Evolutionary conservation across 1,139 yeast species (phyloP).

Genomic region (Geotrichum fermentans): DNA sequence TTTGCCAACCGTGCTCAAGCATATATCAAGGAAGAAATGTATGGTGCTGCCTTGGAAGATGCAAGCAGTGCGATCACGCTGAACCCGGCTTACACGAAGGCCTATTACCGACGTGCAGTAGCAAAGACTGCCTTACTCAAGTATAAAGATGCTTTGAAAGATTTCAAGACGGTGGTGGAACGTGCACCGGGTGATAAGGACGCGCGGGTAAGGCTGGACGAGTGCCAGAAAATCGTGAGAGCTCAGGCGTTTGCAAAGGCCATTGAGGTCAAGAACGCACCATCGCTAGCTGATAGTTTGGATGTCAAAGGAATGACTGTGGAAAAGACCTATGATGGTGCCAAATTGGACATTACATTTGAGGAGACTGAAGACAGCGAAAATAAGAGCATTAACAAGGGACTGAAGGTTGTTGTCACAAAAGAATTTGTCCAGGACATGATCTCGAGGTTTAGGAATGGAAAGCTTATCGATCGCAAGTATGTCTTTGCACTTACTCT

Average conservation of each 20-base stretch:
- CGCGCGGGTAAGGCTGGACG: conserved; percentile 60
- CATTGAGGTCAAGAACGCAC: conserved; percentile 63
- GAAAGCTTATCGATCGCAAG: conserved; percentile 69
- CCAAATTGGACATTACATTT: conserved; percentile 45
- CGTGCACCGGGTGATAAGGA: conserved; percentile 65
- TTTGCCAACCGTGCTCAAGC: conserved; percentile 90
- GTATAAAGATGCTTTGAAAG: conserved; percentile 68
- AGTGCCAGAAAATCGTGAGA: conserved; percentile 63
- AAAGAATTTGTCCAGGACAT: conserved; percentile 56
- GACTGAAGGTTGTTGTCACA: conserved; percentile 35
- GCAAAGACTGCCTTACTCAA: conserved; percentile 72
- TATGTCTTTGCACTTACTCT: conserved; percentile 81
- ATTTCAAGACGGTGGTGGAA: conserved; percentile 60
- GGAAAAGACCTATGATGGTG: conserved; percentile 65
- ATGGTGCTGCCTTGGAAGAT: conserved; percentile 77
- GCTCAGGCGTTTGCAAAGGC: conserved; percentile 82
- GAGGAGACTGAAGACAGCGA: conserved; percentile 28
- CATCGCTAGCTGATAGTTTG: conserved; percentile 43
- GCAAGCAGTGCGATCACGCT: conserved; percentile 65
- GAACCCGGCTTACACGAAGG: conserved; percentile 68
- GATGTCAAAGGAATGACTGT: conserved; percentile 44
- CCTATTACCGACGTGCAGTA: conserved; percentile 77
- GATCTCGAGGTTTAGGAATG: conserved; percentile 65
- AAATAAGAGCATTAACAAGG: conserved; percentile 20
- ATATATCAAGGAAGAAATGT: conserved; percentile 76